Conservation (phyloP, 225 moss, liverwort and hornwort genomes). For the Climacium dendroides region DNA sequence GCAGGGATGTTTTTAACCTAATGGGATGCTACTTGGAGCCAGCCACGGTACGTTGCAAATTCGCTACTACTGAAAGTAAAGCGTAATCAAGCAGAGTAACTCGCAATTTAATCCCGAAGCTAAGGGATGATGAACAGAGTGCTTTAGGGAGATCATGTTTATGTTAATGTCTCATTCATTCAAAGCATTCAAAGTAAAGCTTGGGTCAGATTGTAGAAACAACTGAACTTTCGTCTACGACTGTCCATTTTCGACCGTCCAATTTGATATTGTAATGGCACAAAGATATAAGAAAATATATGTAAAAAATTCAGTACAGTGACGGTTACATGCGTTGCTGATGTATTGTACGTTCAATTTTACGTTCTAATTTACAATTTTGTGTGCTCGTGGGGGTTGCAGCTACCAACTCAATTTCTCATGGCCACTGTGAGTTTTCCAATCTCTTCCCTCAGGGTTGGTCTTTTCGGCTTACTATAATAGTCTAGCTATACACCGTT, state of each 20-base stretch:
- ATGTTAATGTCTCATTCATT: not conserved
- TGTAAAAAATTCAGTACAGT: too few species aligned
- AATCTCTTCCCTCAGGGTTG: not conserved
- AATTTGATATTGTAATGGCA: not conserved
- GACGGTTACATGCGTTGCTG: not conserved
- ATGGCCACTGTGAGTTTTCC: conserved; percentile 60
- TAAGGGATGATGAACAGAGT: not conserved
- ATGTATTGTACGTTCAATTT: not conserved
- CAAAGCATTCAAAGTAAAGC: not conserved
- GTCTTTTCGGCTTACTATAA: not conserved
- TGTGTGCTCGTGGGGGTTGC: not conserved
- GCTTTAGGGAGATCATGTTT: not conserved
- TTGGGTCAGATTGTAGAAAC: not conserved
- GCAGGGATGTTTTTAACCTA: conserved; percentile 79
- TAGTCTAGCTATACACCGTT: not conserved
- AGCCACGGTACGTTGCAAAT: conserved; percentile 40
- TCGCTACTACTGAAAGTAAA: not conserved
- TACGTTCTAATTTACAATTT: not conserved
- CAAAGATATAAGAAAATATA: not conserved
- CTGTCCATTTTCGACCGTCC: not conserved
- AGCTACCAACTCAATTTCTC: conserved; percentile 93
- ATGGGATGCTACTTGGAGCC: conserved; percentile 86
- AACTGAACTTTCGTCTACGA: not conserved
- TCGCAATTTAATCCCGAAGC: not conserved
- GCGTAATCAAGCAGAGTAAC: not conserved